Conservation (phyloP, 805 yeast species). For the Debaryomyces maramus region DNA sequence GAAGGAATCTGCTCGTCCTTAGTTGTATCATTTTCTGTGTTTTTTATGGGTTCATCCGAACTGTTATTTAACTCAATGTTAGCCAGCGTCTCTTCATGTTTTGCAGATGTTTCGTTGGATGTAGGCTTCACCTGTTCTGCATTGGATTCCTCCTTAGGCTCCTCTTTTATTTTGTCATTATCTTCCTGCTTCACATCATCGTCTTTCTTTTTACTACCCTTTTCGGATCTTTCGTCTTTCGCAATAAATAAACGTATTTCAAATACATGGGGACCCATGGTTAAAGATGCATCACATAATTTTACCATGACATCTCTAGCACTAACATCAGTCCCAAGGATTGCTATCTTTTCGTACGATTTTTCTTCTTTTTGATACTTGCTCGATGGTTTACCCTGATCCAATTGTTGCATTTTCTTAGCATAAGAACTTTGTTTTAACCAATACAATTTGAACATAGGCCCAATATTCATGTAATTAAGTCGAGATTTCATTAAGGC, state of each 20-base stretch:
- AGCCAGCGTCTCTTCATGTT: no score
- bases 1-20: no score
- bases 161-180: constrained; percentile 11
- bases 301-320: constrained; percentile 88
- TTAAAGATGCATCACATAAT: constrained; percentile 70
- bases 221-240: constrained; percentile 72
- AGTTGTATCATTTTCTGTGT: no score
- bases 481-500: constrained; percentile 74
- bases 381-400: constrained; percentile 38
- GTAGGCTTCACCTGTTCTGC: no score
- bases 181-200: no score
- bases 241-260: constrained; percentile 78
- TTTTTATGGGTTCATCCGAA: no score
- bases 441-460: constrained; percentile 81
- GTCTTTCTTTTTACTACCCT: constrained; percentile 32
- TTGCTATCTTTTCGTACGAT: constrained; percentile 29
- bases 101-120: no score
- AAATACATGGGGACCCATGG: constrained; percentile 82
- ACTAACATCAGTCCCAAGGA: constrained; percentile 42
- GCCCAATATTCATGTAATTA: constrained; percentile 54
- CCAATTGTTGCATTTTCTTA: constrained; percentile 35
- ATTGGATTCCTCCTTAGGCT: constrained; percentile 12
- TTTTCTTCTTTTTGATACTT: constrained; percentile 19
- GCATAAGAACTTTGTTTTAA: constrained; percentile 62
- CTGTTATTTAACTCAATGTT: no score